Evolutionary conservation across 371 early-diverging fungal species (phyloP).

Genomic region (Circinella minor): DNA sequence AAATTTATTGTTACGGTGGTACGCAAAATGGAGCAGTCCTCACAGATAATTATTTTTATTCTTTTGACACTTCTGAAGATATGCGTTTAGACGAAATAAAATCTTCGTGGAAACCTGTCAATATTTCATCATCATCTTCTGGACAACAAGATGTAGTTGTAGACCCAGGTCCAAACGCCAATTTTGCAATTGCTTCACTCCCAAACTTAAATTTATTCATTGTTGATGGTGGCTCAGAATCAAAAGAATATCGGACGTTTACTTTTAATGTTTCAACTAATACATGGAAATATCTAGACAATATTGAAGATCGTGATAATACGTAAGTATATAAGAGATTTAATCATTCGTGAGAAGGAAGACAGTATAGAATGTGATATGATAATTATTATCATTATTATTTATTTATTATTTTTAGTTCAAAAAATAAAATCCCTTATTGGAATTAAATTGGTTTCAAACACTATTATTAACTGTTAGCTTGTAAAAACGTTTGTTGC

Average conservation of each 20-base stretch:
- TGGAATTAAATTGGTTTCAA: no score
- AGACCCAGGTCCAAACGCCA: not conserved
- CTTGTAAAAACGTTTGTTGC: no score
- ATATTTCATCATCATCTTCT: not conserved
- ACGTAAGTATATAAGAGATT: no score
- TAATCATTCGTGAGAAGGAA: no score
- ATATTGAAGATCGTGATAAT: no score
- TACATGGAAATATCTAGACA: not conserved
- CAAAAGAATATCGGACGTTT: not conserved
- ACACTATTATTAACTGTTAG: not conserved
- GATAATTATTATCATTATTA: no score
- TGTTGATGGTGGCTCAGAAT: not conserved
- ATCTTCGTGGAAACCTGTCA: not conserved
- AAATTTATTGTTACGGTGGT: not conserved
- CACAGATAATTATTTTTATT: not conserved
- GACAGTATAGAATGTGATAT: no score
- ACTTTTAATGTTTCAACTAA: not conserved
- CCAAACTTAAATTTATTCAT: not conserved
- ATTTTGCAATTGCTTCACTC: not conserved
- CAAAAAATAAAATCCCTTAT: no score
- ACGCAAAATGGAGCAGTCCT: not conserved
- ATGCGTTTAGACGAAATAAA: not conserved
- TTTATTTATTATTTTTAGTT: no score
- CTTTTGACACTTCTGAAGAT: not conserved
- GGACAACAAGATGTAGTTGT: not conserved